A percentile compares a stretch with the other conserved stretches of the same genome.
These are phyloP conservation scores for Mycogone perniciosa DNA, from an alignment of 2,329 filamentous ascomycete genomes.

Conservation along the genomic window DNA sequence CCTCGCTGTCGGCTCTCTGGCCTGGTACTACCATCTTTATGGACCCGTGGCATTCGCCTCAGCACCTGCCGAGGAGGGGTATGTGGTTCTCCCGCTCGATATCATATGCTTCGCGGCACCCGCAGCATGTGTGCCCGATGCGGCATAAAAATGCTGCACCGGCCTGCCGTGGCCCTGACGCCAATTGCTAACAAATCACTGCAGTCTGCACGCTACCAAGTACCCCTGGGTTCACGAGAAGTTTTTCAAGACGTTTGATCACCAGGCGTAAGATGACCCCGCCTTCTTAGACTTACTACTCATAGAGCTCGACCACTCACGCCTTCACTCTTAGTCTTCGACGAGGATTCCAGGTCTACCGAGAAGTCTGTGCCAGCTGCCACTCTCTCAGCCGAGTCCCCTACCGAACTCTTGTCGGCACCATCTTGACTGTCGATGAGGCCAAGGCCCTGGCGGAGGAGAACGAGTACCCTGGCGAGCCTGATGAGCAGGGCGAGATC, in stretches of 20 bases:
- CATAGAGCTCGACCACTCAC: neutral
- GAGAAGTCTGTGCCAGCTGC: conserved; percentile 95
- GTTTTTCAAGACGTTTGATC: conserved; percentile 93
- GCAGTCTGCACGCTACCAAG: conserved; percentile 79
- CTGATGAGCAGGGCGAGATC: conserved; percentile 95
- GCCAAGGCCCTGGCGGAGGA: conserved; percentile 96
- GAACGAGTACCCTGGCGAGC: conserved; percentile 97
- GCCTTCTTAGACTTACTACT: neutral
- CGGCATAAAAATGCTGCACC: conserved; percentile 28
- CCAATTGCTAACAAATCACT: conserved; percentile 22
- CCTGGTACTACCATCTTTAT: conserved; percentile 97
- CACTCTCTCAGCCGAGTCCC: conserved; percentile 93
- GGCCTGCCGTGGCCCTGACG: conserved; percentile 13
- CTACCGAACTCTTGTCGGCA: conserved; percentile 86
- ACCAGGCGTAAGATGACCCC: conserved; percentile 70
- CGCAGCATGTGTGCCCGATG: conserved; percentile 16
- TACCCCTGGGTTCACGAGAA: conserved; percentile 96
- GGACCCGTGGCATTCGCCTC: conserved; percentile 80
- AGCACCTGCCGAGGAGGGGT: conserved; percentile 97
- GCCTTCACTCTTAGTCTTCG: conserved; percentile 60
- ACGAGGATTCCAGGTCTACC: conserved; percentile 99
- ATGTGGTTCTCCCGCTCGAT: conserved; percentile 41
- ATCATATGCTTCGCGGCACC: neutral
- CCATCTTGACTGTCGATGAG: conserved; percentile 92
- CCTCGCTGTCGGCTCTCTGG: conserved; percentile 79